These are phyloP conservation scores for Cladosporium sp. DNA, from an alignment of 2,329 filamentous ascomycete species.

Conservation along the genomic window DNA sequence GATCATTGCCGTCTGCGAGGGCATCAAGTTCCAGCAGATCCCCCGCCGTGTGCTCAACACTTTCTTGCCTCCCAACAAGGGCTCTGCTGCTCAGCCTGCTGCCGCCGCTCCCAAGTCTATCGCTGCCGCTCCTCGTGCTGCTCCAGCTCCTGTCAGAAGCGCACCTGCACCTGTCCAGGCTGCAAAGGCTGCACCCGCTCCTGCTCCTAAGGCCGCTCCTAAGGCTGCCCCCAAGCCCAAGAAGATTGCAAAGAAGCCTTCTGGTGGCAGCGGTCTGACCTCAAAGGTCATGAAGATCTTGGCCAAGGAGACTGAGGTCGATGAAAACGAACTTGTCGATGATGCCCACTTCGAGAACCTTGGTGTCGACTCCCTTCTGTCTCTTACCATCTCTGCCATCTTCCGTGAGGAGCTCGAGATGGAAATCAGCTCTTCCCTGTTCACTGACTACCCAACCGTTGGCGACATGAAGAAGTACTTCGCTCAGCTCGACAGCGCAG, in stretches of 20 bases:
- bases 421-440: slow-evolving; percentile 59
- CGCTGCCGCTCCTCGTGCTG: slow-evolving; percentile 40
- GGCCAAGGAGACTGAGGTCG: slow-evolving; percentile 64
- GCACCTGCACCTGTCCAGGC: slow-evolving; percentile 34
- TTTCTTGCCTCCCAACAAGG: slow-evolving; percentile 62
- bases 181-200: slow-evolving; percentile 35
- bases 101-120: slow-evolving; percentile 40
- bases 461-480: slow-evolving; percentile 62
- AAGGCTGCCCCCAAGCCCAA: slow-evolving; percentile 33
- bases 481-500: slow-evolving; percentile 44
- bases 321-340: slow-evolving; percentile 59
- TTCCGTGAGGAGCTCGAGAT: slow-evolving; percentile 63
- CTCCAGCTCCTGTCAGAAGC: slow-evolving; percentile 33
- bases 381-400: slow-evolving; percentile 61
- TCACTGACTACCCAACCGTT: slow-evolving; percentile 61
- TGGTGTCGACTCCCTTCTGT: slow-evolving; percentile 62
- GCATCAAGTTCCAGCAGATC: slow-evolving; percentile 67
- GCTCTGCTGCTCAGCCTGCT: slow-evolving; percentile 32
- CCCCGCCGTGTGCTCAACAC: slow-evolving; percentile 67
- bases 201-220: slow-evolving; percentile 18
- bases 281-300: slow-evolving; percentile 64
- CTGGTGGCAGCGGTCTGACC: slow-evolving; percentile 50
- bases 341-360: slow-evolving; percentile 63
- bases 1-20: slow-evolving; percentile 59
- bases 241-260: slow-evolving; percentile 55